These are phyloP conservation scores for Yamadazyma songkhlaensis DNA, from an alignment of 1,139 yeast species.

Conservation along the genomic window DNA sequence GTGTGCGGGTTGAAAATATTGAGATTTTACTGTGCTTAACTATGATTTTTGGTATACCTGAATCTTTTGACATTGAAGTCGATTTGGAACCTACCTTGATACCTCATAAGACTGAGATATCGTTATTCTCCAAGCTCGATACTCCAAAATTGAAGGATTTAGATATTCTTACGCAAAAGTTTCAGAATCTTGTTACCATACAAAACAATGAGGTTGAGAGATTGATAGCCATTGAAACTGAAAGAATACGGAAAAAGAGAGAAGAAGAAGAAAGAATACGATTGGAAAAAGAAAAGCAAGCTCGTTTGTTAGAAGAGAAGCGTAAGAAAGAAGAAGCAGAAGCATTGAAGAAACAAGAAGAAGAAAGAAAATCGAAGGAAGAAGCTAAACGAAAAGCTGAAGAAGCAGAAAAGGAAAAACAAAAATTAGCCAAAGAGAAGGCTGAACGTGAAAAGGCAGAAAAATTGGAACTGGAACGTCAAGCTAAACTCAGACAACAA, in stretches of 20 bases:
- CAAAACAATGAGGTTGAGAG: slow-evolving; percentile 19
- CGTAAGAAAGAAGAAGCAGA: slow-evolving; percentile 14
- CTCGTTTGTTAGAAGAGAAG: slow-evolving; percentile 9
- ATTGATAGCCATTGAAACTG: slow-evolving; percentile 17
- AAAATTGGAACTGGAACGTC: slow-evolving; percentile 15
- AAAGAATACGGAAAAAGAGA: slow-evolving; percentile 14
- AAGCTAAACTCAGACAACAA: slow-evolving; percentile 14
- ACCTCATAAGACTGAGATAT: neutral
- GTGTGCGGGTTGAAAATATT: neutral
- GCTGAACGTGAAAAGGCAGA: slow-evolving; percentile 6
- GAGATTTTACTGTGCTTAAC: neutral
- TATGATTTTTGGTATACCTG: slow-evolving; percentile 30
- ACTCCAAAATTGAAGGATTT: neutral
- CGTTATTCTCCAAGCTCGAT: slow-evolving; percentile 1
- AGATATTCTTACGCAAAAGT: slow-evolving; percentile 1
- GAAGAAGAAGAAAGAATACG: slow-evolving; percentile 15
- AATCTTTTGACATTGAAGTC: slow-evolving; percentile 19
- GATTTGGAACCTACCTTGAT: slow-evolving; percentile 7
- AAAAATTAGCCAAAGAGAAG: slow-evolving; percentile 13
- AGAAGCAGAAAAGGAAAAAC: slow-evolving; percentile 12
- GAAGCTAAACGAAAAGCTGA: slow-evolving; percentile 15
- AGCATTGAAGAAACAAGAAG: slow-evolving; percentile 7
- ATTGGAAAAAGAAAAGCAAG: slow-evolving; percentile 13
- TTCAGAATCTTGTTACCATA: slow-evolving; percentile 7
- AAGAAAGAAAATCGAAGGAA: slow-evolving; percentile 10